A percentile compares a stretch with the other conserved stretches of the same genome.
These are phyloP conservation scores for Psilocybe tampanensis DNA, from an alignment of 768 basidiomycete species.

Conservation along the genomic window DNA sequence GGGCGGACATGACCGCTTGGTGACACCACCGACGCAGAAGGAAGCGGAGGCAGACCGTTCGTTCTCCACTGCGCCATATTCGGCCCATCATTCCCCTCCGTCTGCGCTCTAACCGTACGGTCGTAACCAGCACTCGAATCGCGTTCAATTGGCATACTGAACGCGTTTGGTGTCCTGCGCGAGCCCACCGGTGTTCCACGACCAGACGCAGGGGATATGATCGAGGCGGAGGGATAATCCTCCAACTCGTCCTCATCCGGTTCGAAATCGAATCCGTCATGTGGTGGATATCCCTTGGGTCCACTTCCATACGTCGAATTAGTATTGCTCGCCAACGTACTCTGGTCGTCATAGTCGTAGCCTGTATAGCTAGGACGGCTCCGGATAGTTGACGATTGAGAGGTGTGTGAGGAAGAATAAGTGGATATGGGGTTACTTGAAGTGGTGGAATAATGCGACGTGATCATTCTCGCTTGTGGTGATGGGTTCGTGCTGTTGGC, in stretches of 20 bases:
- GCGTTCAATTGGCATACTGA: slow-evolving; percentile 61
- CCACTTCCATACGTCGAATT: slow-evolving; percentile 37
- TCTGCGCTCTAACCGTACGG: slow-evolving; percentile 60
- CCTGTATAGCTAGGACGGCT: slow-evolving; percentile 29
- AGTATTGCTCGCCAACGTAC: slow-evolving; percentile 22
- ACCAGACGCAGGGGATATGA: slow-evolving; percentile 63
- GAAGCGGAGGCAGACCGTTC: slow-evolving; percentile 44
- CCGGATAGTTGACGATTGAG: slow-evolving; percentile 22
- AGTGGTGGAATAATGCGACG: slow-evolving; percentile 29
- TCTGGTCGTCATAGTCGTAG: slow-evolving; percentile 38
- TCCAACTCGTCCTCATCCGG: slow-evolving; percentile 75
- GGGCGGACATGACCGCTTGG: slow-evolving; percentile 38
- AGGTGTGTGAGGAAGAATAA: slow-evolving; percentile 31
- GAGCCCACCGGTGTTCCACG: slow-evolving; percentile 73
- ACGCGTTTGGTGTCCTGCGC: slow-evolving; percentile 55
- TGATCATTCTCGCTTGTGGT: slow-evolving; percentile 33
- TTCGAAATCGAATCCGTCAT: slow-evolving; percentile 75
- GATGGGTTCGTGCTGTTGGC: slow-evolving; percentile 51
- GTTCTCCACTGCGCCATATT: slow-evolving; percentile 67
- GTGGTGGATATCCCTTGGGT: slow-evolving; percentile 58
- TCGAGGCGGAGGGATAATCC: slow-evolving; percentile 61
- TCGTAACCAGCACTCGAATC: slow-evolving; percentile 50
- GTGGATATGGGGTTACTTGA: slow-evolving; percentile 29
- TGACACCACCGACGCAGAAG: slow-evolving; percentile 26
- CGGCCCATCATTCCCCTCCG: slow-evolving; percentile 67